Percentiles rank a stretch among this genome's conserved stretches.
Conservation (phyloP, 306 rosid genomes). For the Herpetospermum pedunculosum region DNA sequence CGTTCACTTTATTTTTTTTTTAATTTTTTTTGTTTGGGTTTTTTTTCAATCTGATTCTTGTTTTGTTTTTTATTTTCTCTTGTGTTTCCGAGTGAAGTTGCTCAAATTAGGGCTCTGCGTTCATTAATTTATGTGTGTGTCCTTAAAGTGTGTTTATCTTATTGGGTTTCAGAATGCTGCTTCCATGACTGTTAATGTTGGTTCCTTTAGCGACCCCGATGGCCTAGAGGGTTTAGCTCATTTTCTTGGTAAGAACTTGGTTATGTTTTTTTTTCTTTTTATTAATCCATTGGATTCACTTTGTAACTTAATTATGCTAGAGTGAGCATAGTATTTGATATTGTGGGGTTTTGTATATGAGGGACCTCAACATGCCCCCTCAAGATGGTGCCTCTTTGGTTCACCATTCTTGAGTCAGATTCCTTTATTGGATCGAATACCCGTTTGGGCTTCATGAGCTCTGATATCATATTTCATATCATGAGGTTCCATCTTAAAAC, state of each 20-base stretch:
- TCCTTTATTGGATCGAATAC: no score
- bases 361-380: no score
- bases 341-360: no score
- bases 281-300: background rate
- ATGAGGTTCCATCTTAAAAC: no score
- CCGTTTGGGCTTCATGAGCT: no score
- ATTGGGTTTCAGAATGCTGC: conserved; percentile 64
- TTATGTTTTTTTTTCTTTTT: background rate
- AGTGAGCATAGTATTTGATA: no score
- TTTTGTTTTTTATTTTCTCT: background rate
- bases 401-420: no score
- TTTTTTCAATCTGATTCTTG: background rate
- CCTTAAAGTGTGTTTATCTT: background rate
- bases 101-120: background rate
- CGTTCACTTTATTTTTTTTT: background rate
- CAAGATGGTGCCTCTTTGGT: no score
- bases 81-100: background rate
- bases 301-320: background rate
- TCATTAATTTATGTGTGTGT: background rate
- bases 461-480: no score
- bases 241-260: conserved; percentile 51
- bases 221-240: conserved; percentile 96
- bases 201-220: conserved; percentile 72
- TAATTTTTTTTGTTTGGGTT: background rate
- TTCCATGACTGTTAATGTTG: conserved; percentile 84